These are phyloP conservation scores for Solanum piurae DNA, from an alignment of 257 asterid species.

Conservation along the genomic window DNA sequence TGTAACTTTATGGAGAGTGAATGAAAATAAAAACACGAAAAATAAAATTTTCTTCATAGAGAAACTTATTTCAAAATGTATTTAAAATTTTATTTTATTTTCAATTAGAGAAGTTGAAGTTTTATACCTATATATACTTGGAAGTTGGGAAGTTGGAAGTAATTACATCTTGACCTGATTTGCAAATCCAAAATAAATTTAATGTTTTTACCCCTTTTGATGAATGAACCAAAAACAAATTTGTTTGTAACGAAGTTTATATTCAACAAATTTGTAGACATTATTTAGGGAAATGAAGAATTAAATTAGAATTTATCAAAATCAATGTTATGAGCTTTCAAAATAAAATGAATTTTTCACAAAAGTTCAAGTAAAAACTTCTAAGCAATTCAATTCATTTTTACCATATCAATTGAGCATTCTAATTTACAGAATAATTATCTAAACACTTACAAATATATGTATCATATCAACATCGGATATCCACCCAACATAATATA, in stretches of 20 bases:
- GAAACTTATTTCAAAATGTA: background rate
- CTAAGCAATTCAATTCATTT: background rate
- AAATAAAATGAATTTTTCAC: no score
- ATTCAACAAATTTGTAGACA: background rate
- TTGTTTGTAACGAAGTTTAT: background rate
- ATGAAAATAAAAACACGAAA: background rate
- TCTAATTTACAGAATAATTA: background rate
- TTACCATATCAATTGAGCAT: fast-evolving
- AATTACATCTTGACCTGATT: background rate
- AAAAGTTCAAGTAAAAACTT: no score
- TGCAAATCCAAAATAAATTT: background rate
- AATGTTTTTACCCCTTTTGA: background rate
- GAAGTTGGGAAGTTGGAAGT: background rate
- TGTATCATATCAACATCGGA: background rate
- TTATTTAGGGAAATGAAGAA: background rate
- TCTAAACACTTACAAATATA: background rate
- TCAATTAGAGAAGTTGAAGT: background rate
- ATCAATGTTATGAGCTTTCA: background rate
- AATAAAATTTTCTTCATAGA: background rate
- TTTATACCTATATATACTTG: background rate
- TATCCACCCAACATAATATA: background rate
- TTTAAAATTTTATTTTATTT: background rate
- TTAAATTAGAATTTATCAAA: background rate
- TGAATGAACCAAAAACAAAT: background rate
- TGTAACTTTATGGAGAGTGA: background rate